These are phyloP conservation scores for Corylus heterophylla DNA, from an alignment of 306 rosid genomes.

Conservation along the genomic window DNA sequence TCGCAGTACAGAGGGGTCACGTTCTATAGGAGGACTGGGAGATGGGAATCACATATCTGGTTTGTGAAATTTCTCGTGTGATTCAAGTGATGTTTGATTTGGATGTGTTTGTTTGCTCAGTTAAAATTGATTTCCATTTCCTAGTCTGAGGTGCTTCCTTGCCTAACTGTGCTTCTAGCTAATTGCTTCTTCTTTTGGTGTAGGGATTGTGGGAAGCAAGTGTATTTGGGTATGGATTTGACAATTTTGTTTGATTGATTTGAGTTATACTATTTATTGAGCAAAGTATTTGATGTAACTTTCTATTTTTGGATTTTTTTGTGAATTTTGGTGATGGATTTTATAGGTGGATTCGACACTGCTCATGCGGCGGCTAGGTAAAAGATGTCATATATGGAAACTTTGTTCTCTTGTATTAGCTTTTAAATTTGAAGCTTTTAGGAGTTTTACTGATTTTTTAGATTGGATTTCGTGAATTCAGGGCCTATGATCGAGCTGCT, in stretches of 20 bases:
- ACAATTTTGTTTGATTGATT: constrained; percentile 23
- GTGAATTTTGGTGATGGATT: constrained; percentile 28
- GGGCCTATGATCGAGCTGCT: constrained; percentile 99
- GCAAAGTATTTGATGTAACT: constrained; percentile 21
- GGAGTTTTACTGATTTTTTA: constrained; percentile 21
- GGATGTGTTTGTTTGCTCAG: constrained; percentile 2
- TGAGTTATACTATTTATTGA: constrained; percentile 18
- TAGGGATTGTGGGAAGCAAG: constrained; percentile 99
- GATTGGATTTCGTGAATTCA: constrained; percentile 37
- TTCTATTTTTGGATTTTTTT: constrained; percentile 42
- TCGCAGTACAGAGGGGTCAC: constrained; percentile 99
- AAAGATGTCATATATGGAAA: constrained; percentile 9
- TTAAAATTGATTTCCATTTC: neutral
- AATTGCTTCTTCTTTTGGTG: constrained; percentile 25
- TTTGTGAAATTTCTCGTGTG: constrained; percentile 42
- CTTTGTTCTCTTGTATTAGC: neutral
- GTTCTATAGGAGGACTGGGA: constrained; percentile 95
- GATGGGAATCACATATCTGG: constrained; percentile 99
- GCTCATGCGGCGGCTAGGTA: constrained; percentile 99
- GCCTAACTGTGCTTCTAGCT: constrained; percentile 9
- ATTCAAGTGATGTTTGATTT: neutral
- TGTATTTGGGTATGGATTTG: constrained; percentile 81
- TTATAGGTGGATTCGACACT: constrained; percentile 96
- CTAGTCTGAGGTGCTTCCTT: neutral
- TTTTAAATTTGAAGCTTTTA: constrained; percentile 7